Base-by-base conservation (phyloP, 1,284 basidiomycete genomes). In the Tylopilus orsonianus region DNA sequence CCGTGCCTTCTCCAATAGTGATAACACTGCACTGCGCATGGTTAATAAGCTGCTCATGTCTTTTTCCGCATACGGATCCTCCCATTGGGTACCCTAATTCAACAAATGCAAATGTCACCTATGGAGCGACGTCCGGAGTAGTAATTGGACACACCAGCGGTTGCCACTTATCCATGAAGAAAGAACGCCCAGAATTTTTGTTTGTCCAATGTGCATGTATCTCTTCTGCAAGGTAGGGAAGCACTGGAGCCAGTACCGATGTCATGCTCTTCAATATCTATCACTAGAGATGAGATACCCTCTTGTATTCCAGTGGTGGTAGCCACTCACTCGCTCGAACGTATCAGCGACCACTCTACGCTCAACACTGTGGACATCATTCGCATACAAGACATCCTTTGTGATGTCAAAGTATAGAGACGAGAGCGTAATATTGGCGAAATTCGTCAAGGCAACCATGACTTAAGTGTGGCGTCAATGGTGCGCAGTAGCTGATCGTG, bases 181-280 rank as follows among this genome's bases (percentile, higher is more conserved):
- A 75, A 0, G 87, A 89, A 62, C 8, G 67, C 65, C 19, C 59
- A 60, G 16, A 62, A 62, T 16, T 59, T 56, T 48, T 70, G 61
- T 55, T 41, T 23, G 30, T 22, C 33, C 45, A 24, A 7, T 69
- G 61, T 70, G 64, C 23, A 65, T 90, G 78, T 41, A 97, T 82
- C 65, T 99, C 96, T 70, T 98, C 95, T 0, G 93, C 90, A 3
- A 98, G 78, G 63, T 97, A 90, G 2, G 97, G 96, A 5, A 90
- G 75, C 23, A 98, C 85, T 0, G 96, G 97, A 0, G 93, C 91
- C 36, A 96, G 73, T 13, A 94, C 77, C 6, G 77, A 78, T 0
- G 81, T 81, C 68, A 94, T 79, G 1, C 82, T 84, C 20, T 74
- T 69, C 42, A 97, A 67, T 30, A 87, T 75, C 90, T 93, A n/a